These are phyloP conservation scores for Vararia minispora DNA, from an alignment of 768 basidiomycete genomes.

Conservation along the genomic window DNA sequence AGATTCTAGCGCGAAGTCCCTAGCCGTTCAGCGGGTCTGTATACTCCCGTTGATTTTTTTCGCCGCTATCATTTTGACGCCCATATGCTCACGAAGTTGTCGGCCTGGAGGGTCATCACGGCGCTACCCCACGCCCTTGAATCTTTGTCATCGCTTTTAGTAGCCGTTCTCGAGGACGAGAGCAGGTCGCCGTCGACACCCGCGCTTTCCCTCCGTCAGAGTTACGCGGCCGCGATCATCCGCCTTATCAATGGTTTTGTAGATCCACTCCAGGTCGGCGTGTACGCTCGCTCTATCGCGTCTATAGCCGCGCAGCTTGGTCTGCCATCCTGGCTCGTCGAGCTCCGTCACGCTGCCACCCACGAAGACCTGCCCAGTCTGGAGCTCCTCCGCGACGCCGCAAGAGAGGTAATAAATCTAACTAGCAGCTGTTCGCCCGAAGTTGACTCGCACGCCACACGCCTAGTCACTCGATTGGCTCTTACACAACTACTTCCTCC, in stretches of 20 bases:
- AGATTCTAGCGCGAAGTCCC: constrained; percentile 40
- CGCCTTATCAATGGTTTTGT: constrained; percentile 92
- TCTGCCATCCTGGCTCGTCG: constrained; percentile 82
- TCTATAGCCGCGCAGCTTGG: constrained; percentile 81
- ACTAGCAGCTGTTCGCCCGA: neutral
- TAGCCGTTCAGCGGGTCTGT: constrained; percentile 57
- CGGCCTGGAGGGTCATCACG: constrained; percentile 70
- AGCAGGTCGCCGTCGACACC: constrained; percentile 18
- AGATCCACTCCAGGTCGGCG: constrained; percentile 83
- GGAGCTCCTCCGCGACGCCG: constrained; percentile 65
- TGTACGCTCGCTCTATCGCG: constrained; percentile 84
- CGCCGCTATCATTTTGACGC: neutral
- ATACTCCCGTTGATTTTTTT: neutral
- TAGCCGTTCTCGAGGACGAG: constrained; percentile 45
- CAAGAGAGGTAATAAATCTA: constrained; percentile 42
- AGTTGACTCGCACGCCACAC: constrained; percentile 4
- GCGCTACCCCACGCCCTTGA: constrained; percentile 77
- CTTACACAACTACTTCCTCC: constrained; percentile 73
- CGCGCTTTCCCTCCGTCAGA: constrained; percentile 52
- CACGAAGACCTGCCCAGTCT: constrained; percentile 91
- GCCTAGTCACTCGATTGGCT: constrained; percentile 74
- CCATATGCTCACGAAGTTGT: constrained; percentile 34
- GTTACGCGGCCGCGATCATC: constrained; percentile 72
- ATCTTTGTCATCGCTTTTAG: constrained; percentile 52
- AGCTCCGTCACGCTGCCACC: constrained; percentile 88